Conservation (phyloP, 495 filamentous ascomycete species). For the Talaromyces thailandensis region DNA sequence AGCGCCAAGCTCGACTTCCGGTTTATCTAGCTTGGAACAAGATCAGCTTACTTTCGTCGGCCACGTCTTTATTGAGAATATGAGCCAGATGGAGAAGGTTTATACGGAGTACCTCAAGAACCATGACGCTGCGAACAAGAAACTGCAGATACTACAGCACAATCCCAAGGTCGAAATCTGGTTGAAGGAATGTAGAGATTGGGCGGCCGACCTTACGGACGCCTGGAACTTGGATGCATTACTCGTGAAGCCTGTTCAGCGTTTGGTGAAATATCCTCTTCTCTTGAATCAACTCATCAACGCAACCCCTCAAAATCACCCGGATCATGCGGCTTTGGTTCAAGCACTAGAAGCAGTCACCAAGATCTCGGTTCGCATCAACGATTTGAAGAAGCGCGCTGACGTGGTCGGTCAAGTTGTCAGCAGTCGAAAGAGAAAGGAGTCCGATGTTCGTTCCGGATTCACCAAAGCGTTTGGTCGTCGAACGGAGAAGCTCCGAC, state of each 20-base stretch:
- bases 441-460: constrained; percentile 76
- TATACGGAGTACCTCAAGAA: constrained; percentile 83
- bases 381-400: constrained; percentile 84
- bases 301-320: constrained; percentile 70
- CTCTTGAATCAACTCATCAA: constrained; percentile 70
- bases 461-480: constrained; percentile 81
- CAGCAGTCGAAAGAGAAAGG: constrained; percentile 72
- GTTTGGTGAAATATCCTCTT: constrained; percentile 85
- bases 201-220: constrained; percentile 76
- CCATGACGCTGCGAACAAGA: constrained; percentile 73
- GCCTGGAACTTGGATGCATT: constrained; percentile 93
- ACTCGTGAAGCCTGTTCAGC: constrained; percentile 90
- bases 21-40: constrained; percentile 51
- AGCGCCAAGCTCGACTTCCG: constrained; percentile 25
- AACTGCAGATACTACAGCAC: constrained; percentile 62
- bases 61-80: constrained; percentile 62
- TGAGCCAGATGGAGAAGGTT: constrained; percentile 71
- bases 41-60: constrained; percentile 73
- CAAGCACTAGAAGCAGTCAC: constrained; percentile 55
- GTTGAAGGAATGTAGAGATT: constrained; percentile 83
- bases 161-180: constrained; percentile 74
- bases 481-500: constrained; percentile 66
- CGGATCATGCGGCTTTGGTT: constrained; percentile 62
- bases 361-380: constrained; percentile 71
- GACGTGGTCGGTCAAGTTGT: constrained; percentile 85